Evolutionary conservation across 1,284 basidiomycete species (phyloP).

Genomic region (Naganishia albida): DNA sequence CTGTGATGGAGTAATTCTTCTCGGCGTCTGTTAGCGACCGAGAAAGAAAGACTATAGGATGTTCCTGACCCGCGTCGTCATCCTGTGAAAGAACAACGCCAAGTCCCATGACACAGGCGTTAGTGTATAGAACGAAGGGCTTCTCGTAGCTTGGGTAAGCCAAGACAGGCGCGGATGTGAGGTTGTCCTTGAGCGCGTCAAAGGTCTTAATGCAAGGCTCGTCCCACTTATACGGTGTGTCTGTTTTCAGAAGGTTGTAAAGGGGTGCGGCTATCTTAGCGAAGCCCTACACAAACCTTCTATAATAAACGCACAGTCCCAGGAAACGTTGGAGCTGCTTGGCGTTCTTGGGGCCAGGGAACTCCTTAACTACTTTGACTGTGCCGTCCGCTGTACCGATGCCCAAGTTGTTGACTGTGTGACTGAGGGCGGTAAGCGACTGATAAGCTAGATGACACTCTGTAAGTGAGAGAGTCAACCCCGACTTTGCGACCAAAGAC

Average conservation of each 20-base stretch:
- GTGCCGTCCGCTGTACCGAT: conserved; percentile 30
- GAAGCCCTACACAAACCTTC: conserved; percentile 17
- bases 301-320: conserved; percentile 5
- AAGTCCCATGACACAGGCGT: conserved; percentile 15
- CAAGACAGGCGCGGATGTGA: conserved; percentile 10
- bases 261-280: conserved; percentile 14
- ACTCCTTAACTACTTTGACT: conserved; percentile 24
- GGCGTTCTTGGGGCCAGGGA: conserved; percentile 14
- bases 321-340: conserved; percentile 28
- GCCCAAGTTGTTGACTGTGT: conserved; percentile 29
- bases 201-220: conserved; percentile 5
- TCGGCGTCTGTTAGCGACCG: conserved; percentile 22
- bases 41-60: conserved; percentile 25
- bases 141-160: conserved; percentile 24
- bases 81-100: conserved; percentile 23
- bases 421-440: conserved; percentile 23
- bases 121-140: conserved; percentile 30
- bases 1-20: conserved; percentile 30
- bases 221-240: conserved; percentile 4
- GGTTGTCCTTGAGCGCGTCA: conserved; percentile 13
- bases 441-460: conserved; percentile 31
- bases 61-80: conserved; percentile 17
- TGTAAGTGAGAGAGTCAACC: conserved; percentile 24
- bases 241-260: neutral
- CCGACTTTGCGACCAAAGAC: conserved; percentile 21